A percentile compares a stretch with the other conserved stretches of the same genome.
phyloP scores from a whole-genome alignment of 352 stramenopile genomes.

The Phytophthora tentaculata region DNA sequence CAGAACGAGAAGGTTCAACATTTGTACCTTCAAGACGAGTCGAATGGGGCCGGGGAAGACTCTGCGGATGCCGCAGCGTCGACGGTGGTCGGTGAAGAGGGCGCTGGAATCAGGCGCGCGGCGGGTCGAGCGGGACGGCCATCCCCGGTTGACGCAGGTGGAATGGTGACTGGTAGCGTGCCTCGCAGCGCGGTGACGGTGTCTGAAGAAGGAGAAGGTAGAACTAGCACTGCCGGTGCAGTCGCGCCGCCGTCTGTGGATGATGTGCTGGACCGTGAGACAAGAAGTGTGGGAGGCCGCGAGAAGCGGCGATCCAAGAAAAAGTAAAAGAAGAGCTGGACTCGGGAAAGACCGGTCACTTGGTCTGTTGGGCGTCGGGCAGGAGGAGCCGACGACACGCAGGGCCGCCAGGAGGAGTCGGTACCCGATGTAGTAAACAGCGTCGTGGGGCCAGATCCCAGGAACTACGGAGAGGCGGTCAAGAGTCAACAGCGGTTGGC shows the following conservation, averaged over 20 bases:
- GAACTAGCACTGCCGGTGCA: too few species aligned
- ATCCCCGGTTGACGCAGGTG: too few species aligned
- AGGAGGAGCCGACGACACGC: neutral
- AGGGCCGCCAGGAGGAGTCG: neutral
- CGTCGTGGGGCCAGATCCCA: slow-evolving; percentile 10
- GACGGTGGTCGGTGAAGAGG: too few species aligned
- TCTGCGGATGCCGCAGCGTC: neutral
- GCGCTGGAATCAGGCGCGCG: too few species aligned
- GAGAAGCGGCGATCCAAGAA: neutral
- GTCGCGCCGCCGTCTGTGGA: too few species aligned
- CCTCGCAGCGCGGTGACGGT: too few species aligned
- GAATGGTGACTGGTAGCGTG: too few species aligned
- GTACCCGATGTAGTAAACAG: slow-evolving; percentile 9
- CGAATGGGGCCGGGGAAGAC: neutral
- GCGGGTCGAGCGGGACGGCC: too few species aligned
- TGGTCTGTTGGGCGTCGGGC: neutral
- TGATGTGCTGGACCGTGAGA: too few species aligned
- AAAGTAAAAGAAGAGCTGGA: neutral
- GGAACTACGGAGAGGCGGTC: slow-evolving; percentile 23
- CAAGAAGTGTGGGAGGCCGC: neutral
- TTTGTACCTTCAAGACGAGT: neutral
- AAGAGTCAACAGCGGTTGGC: neutral
- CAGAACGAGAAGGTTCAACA: too few species aligned
- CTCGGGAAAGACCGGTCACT: neutral
- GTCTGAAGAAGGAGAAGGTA: too few species aligned